These are phyloP conservation scores for Kodamaea arcana DNA, from an alignment of 1,139 yeast genomes.

Conservation along the genomic window DNA sequence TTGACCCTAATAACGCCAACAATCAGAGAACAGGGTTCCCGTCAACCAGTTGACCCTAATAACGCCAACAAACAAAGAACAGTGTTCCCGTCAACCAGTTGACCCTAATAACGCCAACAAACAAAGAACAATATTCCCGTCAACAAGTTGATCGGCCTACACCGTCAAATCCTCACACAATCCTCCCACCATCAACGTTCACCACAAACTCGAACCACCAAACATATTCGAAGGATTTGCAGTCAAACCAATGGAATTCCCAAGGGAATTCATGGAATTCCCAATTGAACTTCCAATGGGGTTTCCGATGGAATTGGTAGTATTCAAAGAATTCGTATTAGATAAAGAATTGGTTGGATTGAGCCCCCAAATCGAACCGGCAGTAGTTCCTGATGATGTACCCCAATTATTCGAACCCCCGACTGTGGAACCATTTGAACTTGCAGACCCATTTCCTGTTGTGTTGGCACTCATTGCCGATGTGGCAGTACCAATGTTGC, in stretches of 20 bases:
- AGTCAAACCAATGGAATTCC: background rate
- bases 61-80: too few relatives aligned
- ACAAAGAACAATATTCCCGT: too few relatives aligned
- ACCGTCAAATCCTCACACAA: too few relatives aligned
- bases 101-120: too few relatives aligned
- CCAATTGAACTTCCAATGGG: conserved; percentile 5
- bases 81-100: too few relatives aligned
- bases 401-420: conserved; percentile 1
- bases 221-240: background rate
- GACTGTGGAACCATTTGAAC: conserved; percentile 2
- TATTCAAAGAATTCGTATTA: conserved; percentile 9
- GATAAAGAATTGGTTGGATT: conserved; percentile 8
- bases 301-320: conserved; percentile 4
- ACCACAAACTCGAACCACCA: conserved; percentile 1
- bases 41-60: too few relatives aligned
- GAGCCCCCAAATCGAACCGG: conserved; percentile 14
- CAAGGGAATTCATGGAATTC: conserved; percentile 5
- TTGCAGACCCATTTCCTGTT: conserved; percentile 8
- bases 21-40: too few relatives aligned
- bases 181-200: too few relatives aligned
- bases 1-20: too few relatives aligned
- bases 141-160: too few relatives aligned
- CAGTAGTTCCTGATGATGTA: conserved; percentile 1
- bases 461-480: conserved; percentile 1
- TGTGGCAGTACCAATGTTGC: conserved; percentile 2